These are phyloP conservation scores for Pythium rishiriense DNA, from an alignment of 352 stramenopile genomes.

Conservation along the genomic window DNA sequence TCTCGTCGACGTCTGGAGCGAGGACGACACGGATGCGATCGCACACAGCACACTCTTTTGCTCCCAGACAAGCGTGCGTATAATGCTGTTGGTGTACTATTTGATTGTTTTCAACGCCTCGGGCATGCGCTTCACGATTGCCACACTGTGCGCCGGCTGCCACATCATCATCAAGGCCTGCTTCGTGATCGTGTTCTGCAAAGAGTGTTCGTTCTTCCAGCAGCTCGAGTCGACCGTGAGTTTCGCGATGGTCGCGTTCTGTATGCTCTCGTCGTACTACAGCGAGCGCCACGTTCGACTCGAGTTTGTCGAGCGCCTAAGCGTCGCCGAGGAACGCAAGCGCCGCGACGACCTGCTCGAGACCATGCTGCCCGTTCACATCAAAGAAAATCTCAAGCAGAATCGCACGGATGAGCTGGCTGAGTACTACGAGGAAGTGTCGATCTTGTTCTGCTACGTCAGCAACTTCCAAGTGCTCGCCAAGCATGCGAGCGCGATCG, in stretches of 20 bases:
- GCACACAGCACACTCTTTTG: conserved; percentile 43
- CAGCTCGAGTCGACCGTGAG: conserved; percentile 53
- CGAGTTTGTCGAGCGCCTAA: conserved; percentile 62
- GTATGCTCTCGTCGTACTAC: conserved; percentile 67
- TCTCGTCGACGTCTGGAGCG: conserved; percentile 32
- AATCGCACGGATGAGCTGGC: conserved; percentile 63
- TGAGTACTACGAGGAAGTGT: conserved; percentile 80
- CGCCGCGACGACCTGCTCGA: conserved; percentile 67
- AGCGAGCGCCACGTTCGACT: conserved; percentile 61
- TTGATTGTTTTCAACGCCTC: conserved; percentile 61
- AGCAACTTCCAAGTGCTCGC: conserved; percentile 78
- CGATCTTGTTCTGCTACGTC: conserved; percentile 82
- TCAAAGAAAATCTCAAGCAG: conserved; percentile 75
- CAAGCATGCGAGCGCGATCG: conserved; percentile 61
- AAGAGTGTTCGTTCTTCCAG: conserved; percentile 42
- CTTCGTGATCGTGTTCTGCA: conserved; percentile 57
- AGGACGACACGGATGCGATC: conserved; percentile 24
- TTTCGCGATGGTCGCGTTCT: conserved; percentile 62
- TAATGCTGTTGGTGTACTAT: conserved; percentile 58
- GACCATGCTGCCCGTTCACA: conserved; percentile 76
- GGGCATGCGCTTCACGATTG: conserved; percentile 68
- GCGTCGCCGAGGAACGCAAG: conserved; percentile 68
- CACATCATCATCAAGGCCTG: conserved; percentile 49
- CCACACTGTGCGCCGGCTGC: conserved; percentile 44
- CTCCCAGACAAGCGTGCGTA: conserved; percentile 56